Conservation (phyloP, 1,139 yeast genomes). For the Protomyces inouyei region DNA sequence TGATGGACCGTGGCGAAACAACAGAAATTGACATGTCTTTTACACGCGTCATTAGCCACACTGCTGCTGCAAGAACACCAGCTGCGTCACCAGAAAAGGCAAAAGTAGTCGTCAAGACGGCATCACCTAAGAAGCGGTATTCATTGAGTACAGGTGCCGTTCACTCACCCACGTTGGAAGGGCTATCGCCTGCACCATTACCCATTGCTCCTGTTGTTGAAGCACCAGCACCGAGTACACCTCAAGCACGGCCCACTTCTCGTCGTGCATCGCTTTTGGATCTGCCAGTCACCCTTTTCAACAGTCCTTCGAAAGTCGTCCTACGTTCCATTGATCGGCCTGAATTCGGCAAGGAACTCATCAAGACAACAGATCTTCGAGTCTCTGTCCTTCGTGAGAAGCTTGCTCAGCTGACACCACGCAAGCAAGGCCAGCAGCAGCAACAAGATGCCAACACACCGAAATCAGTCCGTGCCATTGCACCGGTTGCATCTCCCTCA, state of each 20-base stretch:
- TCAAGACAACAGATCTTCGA: not conserved
- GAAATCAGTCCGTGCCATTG: not conserved
- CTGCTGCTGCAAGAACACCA: not conserved
- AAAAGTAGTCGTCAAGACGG: not conserved
- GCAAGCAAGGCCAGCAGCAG: not conserved
- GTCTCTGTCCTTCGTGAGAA: conserved; percentile 12
- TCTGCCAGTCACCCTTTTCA: conserved; percentile 2
- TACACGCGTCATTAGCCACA: not conserved
- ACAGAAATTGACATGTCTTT: not conserved
- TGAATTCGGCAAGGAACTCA: conserved; percentile 12
- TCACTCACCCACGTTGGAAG: not conserved
- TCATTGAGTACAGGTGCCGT: not conserved
- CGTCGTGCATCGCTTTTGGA: conserved; percentile 10
- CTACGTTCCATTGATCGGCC: conserved; percentile 8
- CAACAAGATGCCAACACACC: not conserved
- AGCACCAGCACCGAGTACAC: not conserved
- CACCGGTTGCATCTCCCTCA: not conserved
- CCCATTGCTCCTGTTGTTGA: not conserved
- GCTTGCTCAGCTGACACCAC: conserved; percentile 15
- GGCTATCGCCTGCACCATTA: not conserved
- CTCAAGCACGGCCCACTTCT: not conserved
- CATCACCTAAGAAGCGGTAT: not conserved
- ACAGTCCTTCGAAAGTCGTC: conserved; percentile 10
- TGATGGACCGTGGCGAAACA: not conserved
- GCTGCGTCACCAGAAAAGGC: not conserved